Evolutionary conservation across 805 yeast species (phyloP), one percentile per base, ranked within the genome.

Genomic region (Komagataella mondaviorum): DNA sequence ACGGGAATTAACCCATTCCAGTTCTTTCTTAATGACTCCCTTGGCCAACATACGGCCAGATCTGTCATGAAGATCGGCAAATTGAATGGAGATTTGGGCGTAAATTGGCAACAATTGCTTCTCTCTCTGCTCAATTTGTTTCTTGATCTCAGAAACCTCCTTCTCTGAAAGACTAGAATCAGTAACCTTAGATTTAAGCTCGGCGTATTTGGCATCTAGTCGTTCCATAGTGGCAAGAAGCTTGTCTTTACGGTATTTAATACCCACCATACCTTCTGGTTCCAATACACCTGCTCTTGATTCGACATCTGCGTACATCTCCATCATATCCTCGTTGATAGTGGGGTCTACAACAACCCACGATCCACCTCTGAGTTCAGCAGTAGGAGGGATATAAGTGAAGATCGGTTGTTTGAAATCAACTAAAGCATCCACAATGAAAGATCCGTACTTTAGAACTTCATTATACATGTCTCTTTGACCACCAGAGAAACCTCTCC

Each of bases 401-500:
- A 93, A 84, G 58, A 93, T 85, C 54, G 99, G 99, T 70, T 93
- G 99, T 67, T 88, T 88, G 79, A 83, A 93, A 61, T 83, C 96
- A 58, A 88, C 95, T 55, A 93, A 77, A 12, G 99, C 97, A 67
- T 93, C 99, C 57, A 93, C 99, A 70, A 93, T 93, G 69, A 77
- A 88, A 3, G 98, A 82, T 66, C 99, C 99, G 66, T 87, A 93
- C 70, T 93, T 93, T 73, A 93, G 82, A 47, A 93, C 95, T 73
- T 93, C 99, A 63, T 90, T 88, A 78, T 85, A 95, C 99, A 93
- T 93, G 70, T 93, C 99, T 67, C 97, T 87, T 76, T 93, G 99
- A 68, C 99, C 99, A 76, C 99, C 99, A 59, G 97, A 88, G 82
- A 93, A 93, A 63, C 99, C 99, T 82, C 99, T 87, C 99, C 99